Evolutionary conservation across 768 basidiomycete species (phyloP).

Genomic region (Rhodosporidiobolus odoratus): DNA sequence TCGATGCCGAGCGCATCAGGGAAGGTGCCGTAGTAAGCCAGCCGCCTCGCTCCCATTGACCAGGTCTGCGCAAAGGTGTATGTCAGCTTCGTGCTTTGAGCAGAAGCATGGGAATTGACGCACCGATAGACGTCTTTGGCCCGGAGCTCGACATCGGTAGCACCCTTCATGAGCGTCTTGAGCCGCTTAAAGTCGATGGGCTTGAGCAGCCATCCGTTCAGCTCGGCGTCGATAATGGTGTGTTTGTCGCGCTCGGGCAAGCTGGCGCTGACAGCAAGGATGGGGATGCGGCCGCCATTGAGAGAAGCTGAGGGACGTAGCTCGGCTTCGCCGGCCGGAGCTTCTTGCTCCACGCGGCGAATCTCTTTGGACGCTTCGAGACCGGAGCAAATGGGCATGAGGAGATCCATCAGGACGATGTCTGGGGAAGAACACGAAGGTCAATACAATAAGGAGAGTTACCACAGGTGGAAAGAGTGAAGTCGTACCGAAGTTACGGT

Average conservation of each 20-base stretch:
- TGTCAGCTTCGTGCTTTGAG: not conserved
- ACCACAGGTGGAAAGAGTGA: not conserved
- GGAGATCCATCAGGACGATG: conserved; percentile 74
- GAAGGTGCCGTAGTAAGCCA: conserved; percentile 39
- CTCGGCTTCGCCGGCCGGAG: conserved; percentile 9
- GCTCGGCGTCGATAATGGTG: conserved; percentile 36
- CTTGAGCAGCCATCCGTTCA: conserved; percentile 69
- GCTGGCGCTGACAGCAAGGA: conserved; percentile 76
- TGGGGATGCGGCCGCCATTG: conserved; percentile 66
- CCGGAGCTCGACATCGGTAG: conserved; percentile 56
- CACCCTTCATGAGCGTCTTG: conserved; percentile 56
- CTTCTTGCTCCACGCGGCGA: conserved; percentile 56
- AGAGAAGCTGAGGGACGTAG: conserved; percentile 52
- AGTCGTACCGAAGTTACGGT: conserved; percentile 52
- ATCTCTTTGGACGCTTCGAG: conserved; percentile 65
- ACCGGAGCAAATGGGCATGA: conserved; percentile 72
- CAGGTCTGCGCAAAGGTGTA: conserved; percentile 31
- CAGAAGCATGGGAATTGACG: not conserved
- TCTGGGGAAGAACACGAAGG: conserved; percentile 46
- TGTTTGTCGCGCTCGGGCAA: conserved; percentile 45
- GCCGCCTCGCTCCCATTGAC: conserved; percentile 49
- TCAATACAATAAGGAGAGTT: not conserved
- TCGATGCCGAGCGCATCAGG: not conserved
- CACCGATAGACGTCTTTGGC: conserved; percentile 51
- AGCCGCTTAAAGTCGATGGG: conserved; percentile 73